Conservation (phyloP, 768 basidiomycete species). For the Boletellus emodensis region DNA sequence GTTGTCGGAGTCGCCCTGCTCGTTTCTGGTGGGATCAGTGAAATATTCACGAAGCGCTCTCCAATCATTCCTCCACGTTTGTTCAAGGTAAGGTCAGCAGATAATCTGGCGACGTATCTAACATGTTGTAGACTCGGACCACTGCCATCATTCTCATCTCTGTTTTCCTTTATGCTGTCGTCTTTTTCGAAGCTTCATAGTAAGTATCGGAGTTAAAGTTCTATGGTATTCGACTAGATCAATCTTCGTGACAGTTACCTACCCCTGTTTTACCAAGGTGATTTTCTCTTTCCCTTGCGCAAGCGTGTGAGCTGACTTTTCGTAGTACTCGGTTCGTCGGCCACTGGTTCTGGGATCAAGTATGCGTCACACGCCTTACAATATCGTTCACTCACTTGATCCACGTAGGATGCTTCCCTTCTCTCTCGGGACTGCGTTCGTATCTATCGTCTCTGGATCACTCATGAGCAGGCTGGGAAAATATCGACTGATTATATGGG, state of each 20-base stretch:
- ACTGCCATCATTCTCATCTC: slow-evolving; percentile 57
- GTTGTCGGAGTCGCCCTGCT: slow-evolving; percentile 54
- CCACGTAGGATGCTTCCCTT: slow-evolving; percentile 64
- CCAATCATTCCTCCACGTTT: slow-evolving; percentile 73
- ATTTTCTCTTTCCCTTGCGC: not conserved
- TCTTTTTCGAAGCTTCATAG: slow-evolving; percentile 50
- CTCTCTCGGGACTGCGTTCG: slow-evolving; percentile 55
- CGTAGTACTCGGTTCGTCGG: slow-evolving; percentile 62
- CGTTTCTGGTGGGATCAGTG: slow-evolving; percentile 51
- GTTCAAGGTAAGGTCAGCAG: slow-evolving; percentile 49
- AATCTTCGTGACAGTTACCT: slow-evolving; percentile 43
- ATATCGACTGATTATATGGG: slow-evolving; percentile 65
- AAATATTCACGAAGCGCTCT: slow-evolving; percentile 56
- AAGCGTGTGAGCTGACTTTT: slow-evolving; percentile 6
- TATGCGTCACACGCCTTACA: slow-evolving; percentile 24
- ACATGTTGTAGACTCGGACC: slow-evolving; percentile 58
- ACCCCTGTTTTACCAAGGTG: slow-evolving; percentile 68
- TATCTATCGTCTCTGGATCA: slow-evolving; percentile 56
- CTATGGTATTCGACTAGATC: not conserved
- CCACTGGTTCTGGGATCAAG: slow-evolving; percentile 67
- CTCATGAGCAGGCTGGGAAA: slow-evolving; percentile 49
- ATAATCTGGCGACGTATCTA: not conserved
- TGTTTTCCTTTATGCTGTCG: slow-evolving; percentile 58
- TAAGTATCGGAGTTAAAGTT: slow-evolving; percentile 7
- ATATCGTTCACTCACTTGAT: not conserved